Percentiles rank a stretch among this genome's conserved stretches.
These are phyloP conservation scores for Saprolegnia parasitica DNA, from an alignment of 352 stramenopile species.

Conservation along the genomic window DNA sequence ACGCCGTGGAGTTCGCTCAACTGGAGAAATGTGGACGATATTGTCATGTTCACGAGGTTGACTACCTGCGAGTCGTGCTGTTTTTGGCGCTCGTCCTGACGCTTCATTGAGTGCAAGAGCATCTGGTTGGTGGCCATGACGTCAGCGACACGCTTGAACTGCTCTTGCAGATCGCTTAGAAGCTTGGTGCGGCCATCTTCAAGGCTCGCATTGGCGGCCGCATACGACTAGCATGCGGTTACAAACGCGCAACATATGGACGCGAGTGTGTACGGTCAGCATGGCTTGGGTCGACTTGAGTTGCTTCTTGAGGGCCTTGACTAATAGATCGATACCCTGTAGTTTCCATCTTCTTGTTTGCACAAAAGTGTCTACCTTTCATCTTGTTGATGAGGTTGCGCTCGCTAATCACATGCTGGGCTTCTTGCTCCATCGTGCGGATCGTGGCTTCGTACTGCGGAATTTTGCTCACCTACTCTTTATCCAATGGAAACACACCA, in stretches of 20 bases:
- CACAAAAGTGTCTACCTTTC: neutral
- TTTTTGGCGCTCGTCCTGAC: constrained; percentile 56
- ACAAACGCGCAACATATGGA: constrained; percentile 36
- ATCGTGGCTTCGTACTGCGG: constrained; percentile 48
- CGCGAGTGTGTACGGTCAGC: constrained; percentile 39
- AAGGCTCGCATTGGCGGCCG: constrained; percentile 33
- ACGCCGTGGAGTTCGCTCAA: constrained; percentile 35
- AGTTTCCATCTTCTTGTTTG: no score
- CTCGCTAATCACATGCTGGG: constrained; percentile 49
- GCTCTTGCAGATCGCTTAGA: constrained; percentile 11
- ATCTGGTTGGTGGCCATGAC: constrained; percentile 49
- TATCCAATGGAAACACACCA: no score
- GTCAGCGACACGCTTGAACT: constrained; percentile 24
- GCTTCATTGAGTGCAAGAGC: constrained; percentile 59
- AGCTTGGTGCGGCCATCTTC: constrained; percentile 34
- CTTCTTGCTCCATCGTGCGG: constrained; percentile 56
- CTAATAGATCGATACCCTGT: neutral
- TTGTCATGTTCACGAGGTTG: constrained; percentile 22
- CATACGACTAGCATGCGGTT: constrained; percentile 30
- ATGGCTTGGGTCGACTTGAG: constrained; percentile 54
- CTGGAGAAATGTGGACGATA: constrained; percentile 51
- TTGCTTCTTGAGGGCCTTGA: constrained; percentile 40
- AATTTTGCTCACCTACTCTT: constrained; percentile 45
- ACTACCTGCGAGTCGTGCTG: constrained; percentile 12
- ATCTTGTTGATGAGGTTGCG: constrained; percentile 43